Evolutionary conservation across 2,329 filamentous ascomycete species (phyloP).

Genomic region (Fusarium pilosicola): DNA sequence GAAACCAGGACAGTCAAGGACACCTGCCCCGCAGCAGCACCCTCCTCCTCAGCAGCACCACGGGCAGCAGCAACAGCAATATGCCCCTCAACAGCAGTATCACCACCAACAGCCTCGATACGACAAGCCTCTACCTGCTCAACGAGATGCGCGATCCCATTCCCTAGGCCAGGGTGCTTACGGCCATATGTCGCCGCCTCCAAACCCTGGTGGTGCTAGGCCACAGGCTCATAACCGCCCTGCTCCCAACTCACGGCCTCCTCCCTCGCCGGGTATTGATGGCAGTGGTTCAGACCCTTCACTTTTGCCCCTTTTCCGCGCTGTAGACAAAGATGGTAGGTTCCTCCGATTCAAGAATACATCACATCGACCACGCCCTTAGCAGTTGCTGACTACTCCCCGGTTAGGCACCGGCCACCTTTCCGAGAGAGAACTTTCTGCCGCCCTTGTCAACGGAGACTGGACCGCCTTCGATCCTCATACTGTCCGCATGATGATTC

Average conservation of each 20-base stretch:
- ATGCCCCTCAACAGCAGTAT: slow-evolving; percentile 22
- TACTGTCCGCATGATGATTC: slow-evolving; percentile 98
- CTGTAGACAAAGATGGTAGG: slow-evolving; percentile 86
- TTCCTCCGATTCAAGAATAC: slow-evolving; percentile 10
- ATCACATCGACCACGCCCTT: not conserved
- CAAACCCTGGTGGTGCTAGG: slow-evolving; percentile 55
- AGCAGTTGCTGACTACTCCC: slow-evolving; percentile 8
- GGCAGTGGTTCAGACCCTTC: slow-evolving; percentile 59
- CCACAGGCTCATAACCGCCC: slow-evolving; percentile 60
- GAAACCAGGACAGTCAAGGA: slow-evolving; percentile 51
- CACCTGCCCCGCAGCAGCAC: slow-evolving; percentile 42
- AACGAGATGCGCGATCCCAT: slow-evolving; percentile 42
- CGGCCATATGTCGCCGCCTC: slow-evolving; percentile 63
- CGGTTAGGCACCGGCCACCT: slow-evolving; percentile 77
- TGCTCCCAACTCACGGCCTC: slow-evolving; percentile 68
- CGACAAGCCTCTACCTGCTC: slow-evolving; percentile 58
- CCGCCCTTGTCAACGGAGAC: slow-evolving; percentile 95
- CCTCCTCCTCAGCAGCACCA: slow-evolving; percentile 49
- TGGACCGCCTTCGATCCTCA: slow-evolving; percentile 93
- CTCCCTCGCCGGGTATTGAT: slow-evolving; percentile 70
- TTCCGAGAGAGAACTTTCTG: slow-evolving; percentile 85
- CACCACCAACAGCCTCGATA: slow-evolving; percentile 53
- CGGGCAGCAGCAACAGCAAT: slow-evolving; percentile 4
- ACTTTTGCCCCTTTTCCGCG: slow-evolving; percentile 85
- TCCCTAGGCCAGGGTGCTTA: slow-evolving; percentile 47